Evolutionary conservation across 768 basidiomycete genomes (phyloP), one percentile per base, ranked within the genome.

Genomic region (Galerina marginata): DNA sequence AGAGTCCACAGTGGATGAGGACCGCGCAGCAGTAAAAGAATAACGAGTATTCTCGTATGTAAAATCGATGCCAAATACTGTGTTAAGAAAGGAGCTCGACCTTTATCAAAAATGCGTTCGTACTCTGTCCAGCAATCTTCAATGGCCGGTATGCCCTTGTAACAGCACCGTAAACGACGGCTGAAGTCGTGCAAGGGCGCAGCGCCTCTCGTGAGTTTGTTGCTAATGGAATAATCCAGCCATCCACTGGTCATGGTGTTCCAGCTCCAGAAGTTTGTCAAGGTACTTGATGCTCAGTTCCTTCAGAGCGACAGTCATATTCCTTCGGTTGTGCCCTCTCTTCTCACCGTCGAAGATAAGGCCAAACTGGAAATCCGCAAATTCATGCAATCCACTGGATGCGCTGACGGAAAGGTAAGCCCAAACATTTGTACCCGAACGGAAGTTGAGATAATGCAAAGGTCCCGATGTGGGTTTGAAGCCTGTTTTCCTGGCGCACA

Each of bases 341-440:
- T 99, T 96, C 75, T 96, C 92, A 54, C 97, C 97, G 68, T 98
- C 97, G 67, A 99, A 99, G 72, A 99, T 98, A 72, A 99, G 97
- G 55, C 97, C 97, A 70, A 99, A 99, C 69, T 99, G 97, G 9
- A 96, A 99, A 76, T 99, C 97, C 43, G 97, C 97, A 69, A 95
- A 99, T 75, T 99, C 96, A 77, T 99, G 97, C 56, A 99, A 86
- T 74, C 96, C 97, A 73, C 97, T 97, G 9, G 96, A 91, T 11
- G 91, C 90, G 46, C 87, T 88, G 68, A 99, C 97, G 15, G 97
- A 99, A 83, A 99, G 99, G 80, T 99, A 99, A 62, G 97, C 97
- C 97, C 97, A 99, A 46, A 99, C 97, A 63, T 99, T 99, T 46
- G 95, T 98, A 76, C 92, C 96, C 25, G 95, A 98, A 59, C 97